Conservation (phyloP, 2,329 filamentous ascomycete species). For the Dendrostoma leiphaemia region DNA sequence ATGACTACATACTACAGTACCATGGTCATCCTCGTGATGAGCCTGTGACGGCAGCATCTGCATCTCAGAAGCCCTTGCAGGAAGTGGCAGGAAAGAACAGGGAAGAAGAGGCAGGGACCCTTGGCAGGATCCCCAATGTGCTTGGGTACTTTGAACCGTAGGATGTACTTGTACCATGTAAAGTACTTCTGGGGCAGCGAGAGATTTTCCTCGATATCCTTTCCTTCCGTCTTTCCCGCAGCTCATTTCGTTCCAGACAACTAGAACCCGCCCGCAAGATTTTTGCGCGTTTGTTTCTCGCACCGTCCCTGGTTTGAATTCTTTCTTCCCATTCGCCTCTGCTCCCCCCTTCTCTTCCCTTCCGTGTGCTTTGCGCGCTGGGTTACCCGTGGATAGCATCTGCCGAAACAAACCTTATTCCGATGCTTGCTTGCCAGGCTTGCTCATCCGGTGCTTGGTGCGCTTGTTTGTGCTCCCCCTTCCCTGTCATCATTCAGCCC, state of each 20-base stretch:
- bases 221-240: no score
- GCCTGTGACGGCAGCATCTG: background rate
- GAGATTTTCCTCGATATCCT: background rate
- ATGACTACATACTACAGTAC: no score
- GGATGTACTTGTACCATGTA: no score
- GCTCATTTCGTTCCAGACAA: background rate
- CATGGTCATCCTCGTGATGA: background rate
- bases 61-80: background rate
- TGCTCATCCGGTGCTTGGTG: background rate
- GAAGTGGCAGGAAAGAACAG: background rate
- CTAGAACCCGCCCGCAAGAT: no score
- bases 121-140: no score
- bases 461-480: background rate
- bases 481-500: background rate
- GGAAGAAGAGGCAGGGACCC: background rate
- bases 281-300: no score
- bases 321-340: no score
- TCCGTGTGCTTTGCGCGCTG: no score
- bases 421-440: no score
- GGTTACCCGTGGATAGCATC: background rate
- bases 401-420: slow-evolving; percentile 4
- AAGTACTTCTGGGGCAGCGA: no score
- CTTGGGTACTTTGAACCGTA: no score
- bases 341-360: background rate
- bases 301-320: background rate